Evolutionary conservation across 176 grass and related monocot species (phyloP), one percentile per base, ranked within the genome.

Genomic region (Avena insularis): DNA sequence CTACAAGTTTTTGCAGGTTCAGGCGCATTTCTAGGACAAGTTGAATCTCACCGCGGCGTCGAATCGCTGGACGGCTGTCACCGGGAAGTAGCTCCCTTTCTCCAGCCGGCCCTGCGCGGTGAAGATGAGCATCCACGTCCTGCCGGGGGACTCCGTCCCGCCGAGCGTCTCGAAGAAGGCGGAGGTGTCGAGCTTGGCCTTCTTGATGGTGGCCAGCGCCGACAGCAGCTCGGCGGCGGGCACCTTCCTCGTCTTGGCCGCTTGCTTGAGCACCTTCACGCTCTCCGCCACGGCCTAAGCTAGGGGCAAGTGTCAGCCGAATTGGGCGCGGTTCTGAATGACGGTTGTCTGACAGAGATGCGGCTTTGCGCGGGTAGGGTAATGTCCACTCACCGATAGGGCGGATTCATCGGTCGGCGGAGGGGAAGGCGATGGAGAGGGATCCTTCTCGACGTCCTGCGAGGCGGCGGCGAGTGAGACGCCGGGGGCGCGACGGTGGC

Each of bases 101-200:
- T 95, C 88, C 68, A 95, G 88, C 78, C 57, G 36, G 1, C 93
- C 96, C 93, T 98, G 64, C 6, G 88, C 92, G 46, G 93, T 98
- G 88, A 98, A 98, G 83, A 98, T 90, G 79, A 98, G 96, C 96
- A 98, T 98, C 96, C 96, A 98, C 54, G 96, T 98, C 88, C 90
- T 94, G 59, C 96, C 96, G 0, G 96, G 96, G 2, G 96, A 95
- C 87, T 92, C 87, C 0, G 90, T 92, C 45, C 96, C 96, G 0
- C 96, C 96, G 0, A 98, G 96, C 1, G 88, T 94, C 83, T 98
- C 79, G 55, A 95, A 88, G 86, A 95, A 98, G 47, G 64, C 7
- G 8, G 92, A 86, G 0, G 96, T 80, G 55, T 98, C 93, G 2
- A 90, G 86, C 77, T 96, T 95, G 0, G 87, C 87, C 76, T 98